Evolutionary conservation across 495 filamentous ascomycete genomes (phyloP).

Genomic region (Podospora australis): DNA sequence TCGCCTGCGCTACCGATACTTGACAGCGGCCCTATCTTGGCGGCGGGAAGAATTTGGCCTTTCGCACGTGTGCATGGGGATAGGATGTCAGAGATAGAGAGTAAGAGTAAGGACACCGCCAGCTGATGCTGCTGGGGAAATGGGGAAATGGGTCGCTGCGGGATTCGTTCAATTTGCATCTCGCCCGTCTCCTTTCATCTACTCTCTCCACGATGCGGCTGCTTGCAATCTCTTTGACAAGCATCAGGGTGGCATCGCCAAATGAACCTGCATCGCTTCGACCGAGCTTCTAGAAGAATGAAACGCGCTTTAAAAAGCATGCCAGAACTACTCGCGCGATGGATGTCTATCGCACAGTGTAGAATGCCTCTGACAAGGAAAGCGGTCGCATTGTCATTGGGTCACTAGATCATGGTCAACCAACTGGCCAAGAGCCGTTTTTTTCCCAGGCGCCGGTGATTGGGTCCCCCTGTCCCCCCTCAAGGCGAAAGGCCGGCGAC

Average conservation of each 20-base stretch:
- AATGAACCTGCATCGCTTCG: slow-evolving; percentile 18
- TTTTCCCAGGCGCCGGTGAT: slow-evolving; percentile 13
- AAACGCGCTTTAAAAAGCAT: slow-evolving; percentile 16
- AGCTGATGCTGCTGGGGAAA: background rate
- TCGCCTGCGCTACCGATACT: slow-evolving; percentile 6
- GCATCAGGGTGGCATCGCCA: slow-evolving; percentile 8
- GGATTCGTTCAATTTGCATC: too few species aligned
- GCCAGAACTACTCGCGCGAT: slow-evolving; percentile 11
- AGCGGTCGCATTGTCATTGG: slow-evolving; percentile 16
- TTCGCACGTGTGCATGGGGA: slow-evolving; percentile 5
- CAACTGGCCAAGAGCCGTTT: slow-evolving; percentile 9
- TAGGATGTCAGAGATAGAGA: slow-evolving; percentile 1
- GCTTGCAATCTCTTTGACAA: slow-evolving; percentile 11
- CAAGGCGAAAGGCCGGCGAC: slow-evolving; percentile 10
- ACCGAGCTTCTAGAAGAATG: slow-evolving; percentile 26
- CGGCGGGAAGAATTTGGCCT: background rate
- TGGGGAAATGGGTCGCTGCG: slow-evolving; percentile 2
- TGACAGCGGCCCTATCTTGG: background rate
- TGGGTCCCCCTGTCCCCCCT: too few species aligned
- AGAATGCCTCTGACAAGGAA: slow-evolving; percentile 6
- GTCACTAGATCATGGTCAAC: slow-evolving; percentile 6
- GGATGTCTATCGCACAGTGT: slow-evolving; percentile 15
- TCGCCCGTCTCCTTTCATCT: too few species aligned
- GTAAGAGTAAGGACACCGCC: background rate
- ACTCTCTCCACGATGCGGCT: too few species aligned